A percentile compares a stretch with the other conserved stretches of the same genome.
These are phyloP conservation scores for Kwoniella mangroviensis DNA, from an alignment of 768 basidiomycete species.

Conservation along the genomic window DNA sequence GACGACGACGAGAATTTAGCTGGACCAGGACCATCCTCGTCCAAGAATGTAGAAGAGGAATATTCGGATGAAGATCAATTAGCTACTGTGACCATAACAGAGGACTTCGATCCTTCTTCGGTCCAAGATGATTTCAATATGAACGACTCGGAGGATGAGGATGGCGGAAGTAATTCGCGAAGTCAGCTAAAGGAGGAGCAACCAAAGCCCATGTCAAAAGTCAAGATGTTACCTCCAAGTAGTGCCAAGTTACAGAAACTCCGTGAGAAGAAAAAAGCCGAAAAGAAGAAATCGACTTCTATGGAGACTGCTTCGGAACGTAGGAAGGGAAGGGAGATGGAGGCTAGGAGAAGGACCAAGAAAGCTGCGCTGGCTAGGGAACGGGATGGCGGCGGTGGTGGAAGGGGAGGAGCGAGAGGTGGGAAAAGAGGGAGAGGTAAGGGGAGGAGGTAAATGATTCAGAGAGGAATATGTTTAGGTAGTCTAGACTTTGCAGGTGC, in stretches of 20 bases:
- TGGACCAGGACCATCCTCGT: constrained; percentile 27
- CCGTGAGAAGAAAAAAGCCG: constrained; percentile 30
- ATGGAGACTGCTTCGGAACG: constrained; percentile 76
- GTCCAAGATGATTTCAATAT: constrained; percentile 2
- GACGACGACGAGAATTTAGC: constrained; percentile 26
- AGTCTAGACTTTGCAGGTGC: no score
- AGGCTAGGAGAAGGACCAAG: constrained; percentile 68
- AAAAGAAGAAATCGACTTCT: constrained; percentile 57
- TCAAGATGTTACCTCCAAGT: constrained; percentile 51
- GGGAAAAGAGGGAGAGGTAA: constrained; percentile 23
- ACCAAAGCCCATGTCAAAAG: constrained; percentile 57
- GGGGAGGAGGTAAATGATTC: constrained; percentile 19
- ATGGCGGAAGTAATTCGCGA: no score
- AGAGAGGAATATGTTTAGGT: no score
- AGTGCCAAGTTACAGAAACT: constrained; percentile 38
- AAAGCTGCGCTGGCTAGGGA: constrained; percentile 76
- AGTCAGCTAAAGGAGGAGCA: no score
- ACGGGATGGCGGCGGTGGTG: constrained; percentile 41
- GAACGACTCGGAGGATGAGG: constrained; percentile 18
- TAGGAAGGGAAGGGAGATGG: constrained; percentile 67
- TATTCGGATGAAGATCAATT: constrained; percentile 82
- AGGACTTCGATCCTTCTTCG: constrained; percentile 81
- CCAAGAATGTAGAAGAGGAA: constrained; percentile 63
- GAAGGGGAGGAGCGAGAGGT: constrained; percentile 30
- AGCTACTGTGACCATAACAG: constrained; percentile 87